These are phyloP conservation scores for Spizellomyces punctatus DNA, from an alignment of 192 early-diverging fungal genomes.

Conservation along the genomic window DNA sequence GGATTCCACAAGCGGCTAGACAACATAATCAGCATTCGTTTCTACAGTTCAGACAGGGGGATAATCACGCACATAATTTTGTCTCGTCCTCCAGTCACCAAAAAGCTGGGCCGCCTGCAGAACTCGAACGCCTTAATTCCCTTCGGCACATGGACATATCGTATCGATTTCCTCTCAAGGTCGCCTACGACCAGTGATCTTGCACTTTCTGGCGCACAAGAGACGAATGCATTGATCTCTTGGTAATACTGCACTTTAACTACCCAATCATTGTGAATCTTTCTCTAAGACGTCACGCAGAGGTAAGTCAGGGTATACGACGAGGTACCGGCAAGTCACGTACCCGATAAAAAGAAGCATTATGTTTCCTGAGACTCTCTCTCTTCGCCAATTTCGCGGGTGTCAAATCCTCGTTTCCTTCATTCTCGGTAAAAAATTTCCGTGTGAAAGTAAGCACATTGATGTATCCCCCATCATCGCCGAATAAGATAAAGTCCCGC, in stretches of 20 bases:
- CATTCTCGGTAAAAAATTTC: slow-evolving; percentile 51
- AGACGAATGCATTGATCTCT: slow-evolving; percentile 66
- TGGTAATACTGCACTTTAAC: slow-evolving; percentile 58
- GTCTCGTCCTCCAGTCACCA: slow-evolving; percentile 65
- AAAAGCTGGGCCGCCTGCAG: slow-evolving; percentile 60
- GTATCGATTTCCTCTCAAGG: slow-evolving; percentile 57
- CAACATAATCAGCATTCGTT: not conserved
- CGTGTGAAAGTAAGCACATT: slow-evolving; percentile 56
- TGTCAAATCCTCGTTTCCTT: slow-evolving; percentile 44
- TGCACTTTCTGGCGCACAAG: slow-evolving; percentile 53
- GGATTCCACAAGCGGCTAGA: slow-evolving; percentile 69
- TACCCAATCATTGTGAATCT: slow-evolving; percentile 69
- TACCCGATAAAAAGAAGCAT: slow-evolving; percentile 51
- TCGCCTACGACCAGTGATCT: slow-evolving; percentile 60
- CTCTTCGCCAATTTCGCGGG: slow-evolving; percentile 47
- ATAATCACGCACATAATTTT: slow-evolving; percentile 56
- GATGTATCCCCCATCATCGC: slow-evolving; percentile 65
- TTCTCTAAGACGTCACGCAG: slow-evolving; percentile 31
- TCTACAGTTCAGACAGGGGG: not conserved
- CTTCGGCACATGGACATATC: slow-evolving; percentile 57
- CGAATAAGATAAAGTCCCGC: slow-evolving; percentile 56
- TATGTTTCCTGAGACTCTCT: slow-evolving; percentile 49
- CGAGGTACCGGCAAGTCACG: slow-evolving; percentile 3
- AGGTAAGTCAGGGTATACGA: slow-evolving; percentile 6
- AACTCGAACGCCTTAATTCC: slow-evolving; percentile 67